These are phyloP conservation scores for Echinochloa phyllopogon DNA, from an alignment of 176 grass and related monocot genomes.

Conservation along the genomic window DNA sequence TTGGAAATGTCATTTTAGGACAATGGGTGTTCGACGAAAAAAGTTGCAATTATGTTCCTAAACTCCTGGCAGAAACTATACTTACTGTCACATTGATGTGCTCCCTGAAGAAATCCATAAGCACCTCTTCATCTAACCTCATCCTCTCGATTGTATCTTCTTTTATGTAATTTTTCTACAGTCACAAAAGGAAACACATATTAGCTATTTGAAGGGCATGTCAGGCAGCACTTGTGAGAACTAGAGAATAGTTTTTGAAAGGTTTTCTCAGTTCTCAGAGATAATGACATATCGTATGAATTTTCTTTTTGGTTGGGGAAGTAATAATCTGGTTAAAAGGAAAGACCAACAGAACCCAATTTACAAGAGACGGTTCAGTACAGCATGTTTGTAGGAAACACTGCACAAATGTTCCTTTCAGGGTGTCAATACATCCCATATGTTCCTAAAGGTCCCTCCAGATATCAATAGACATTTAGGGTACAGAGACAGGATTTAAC, in stretches of 20 bases:
- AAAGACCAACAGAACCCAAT: constrained; percentile 26
- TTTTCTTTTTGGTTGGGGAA: not conserved
- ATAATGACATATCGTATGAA: not conserved
- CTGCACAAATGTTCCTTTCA: constrained; percentile 11
- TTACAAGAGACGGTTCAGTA: constrained; percentile 8
- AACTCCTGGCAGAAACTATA: constrained; percentile 37
- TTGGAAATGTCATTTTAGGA: not conserved
- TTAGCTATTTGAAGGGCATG: not conserved
- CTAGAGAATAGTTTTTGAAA: not conserved
- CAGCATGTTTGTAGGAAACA: constrained; percentile 26
- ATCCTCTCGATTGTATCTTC: constrained; percentile 92
- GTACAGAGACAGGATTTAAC: not conserved
- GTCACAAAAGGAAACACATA: constrained; percentile 27
- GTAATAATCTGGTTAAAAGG: constrained; percentile 28
- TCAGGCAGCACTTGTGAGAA: constrained; percentile 3
- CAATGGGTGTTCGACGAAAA: not conserved
- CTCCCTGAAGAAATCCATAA: constrained; percentile 99
- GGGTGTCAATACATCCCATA: constrained; percentile 6
- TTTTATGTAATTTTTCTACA: constrained; percentile 84
- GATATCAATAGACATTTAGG: constrained; percentile 8
- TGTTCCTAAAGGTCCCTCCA: constrained; percentile 10
- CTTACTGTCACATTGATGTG: constrained; percentile 88
- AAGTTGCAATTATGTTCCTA: not conserved
- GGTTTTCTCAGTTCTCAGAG: not conserved
- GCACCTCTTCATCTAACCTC: constrained; percentile 96